Evolutionary conservation across 208 protist genomes (phyloP), one percentile per base, ranked within the genome.

Genomic region (Strigomonas culicis): DNA sequence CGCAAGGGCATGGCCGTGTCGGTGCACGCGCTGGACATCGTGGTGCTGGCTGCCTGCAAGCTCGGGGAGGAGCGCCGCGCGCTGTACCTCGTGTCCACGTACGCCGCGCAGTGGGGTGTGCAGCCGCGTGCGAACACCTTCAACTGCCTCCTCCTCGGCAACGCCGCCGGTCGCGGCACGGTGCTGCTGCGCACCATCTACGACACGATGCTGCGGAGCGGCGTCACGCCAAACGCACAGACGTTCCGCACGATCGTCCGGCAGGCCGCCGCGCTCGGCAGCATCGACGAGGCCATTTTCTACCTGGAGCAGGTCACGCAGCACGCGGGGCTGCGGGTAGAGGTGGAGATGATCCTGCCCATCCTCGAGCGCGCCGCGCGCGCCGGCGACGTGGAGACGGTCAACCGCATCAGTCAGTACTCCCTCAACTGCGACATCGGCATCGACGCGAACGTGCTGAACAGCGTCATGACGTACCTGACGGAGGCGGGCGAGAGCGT

Each of bases 291-390:
- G 34, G 90, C 90, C 6, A 72, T 93, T 17, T 70, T 56, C 44
- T 93, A 89, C 58, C 70, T 95, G 39, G 57, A 89, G 60, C 72
- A 84, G 66, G 88, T 89, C 34, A 70, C 80, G 3, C 53, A 55
- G 6, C 66, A 86, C 62, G 73, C 75, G 0, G 83, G 83, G 8
- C 72, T 94, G 60, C 79, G 88, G 2, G 79, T 94, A 6, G 88
- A 94, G 85, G 80, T 92, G 68, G 88, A 94, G 68, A 94, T 94
- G 88, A 75, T 94, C 32, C 65, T 94, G 53, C 84, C 85, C 0
- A 90, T 92, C 19, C 22, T 94, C 7, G 88, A 94, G 71, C 80
- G 88, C 0, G 88, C 85, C 27, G 88, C 85, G 10, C 75, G 81
- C 30, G 88, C 70, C 27, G 88, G 88, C 13, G 88, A 94, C 49